These are phyloP conservation scores for Hygrocybe punicea DNA, from an alignment of 768 basidiomycete species.

Conservation along the genomic window DNA sequence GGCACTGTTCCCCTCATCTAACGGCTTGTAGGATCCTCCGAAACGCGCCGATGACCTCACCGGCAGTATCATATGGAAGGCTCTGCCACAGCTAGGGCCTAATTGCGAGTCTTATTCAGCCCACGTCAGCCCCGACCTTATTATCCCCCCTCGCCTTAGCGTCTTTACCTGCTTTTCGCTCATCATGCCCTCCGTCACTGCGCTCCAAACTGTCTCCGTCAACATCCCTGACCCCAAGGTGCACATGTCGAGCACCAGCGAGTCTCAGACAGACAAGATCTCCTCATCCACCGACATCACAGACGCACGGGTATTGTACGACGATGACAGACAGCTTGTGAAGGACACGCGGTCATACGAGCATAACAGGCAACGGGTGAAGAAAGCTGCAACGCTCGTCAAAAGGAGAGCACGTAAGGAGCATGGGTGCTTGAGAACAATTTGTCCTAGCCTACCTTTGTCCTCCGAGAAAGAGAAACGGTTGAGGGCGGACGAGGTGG, in stretches of 20 bases:
- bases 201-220: too few species aligned
- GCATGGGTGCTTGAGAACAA: conserved; percentile 6
- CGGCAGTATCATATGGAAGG: too few species aligned
- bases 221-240: too few species aligned
- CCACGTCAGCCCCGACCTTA: too few species aligned
- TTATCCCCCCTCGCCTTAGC: too few species aligned
- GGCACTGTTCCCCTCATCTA: too few species aligned
- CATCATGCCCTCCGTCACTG: too few species aligned
- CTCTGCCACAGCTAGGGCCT: too few species aligned
- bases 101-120: too few species aligned
- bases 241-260: neutral
- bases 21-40: too few species aligned
- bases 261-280: neutral
- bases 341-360: conserved; percentile 49
- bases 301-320: neutral
- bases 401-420: conserved; percentile 37
- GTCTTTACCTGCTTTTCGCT: too few species aligned
- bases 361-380: conserved; percentile 46
- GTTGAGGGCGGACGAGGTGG: conserved; percentile 16
- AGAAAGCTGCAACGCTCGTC: conserved; percentile 42
- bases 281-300: neutral
- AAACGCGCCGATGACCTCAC: too few species aligned
- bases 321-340: conserved; percentile 8
- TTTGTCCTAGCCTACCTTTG: conserved; percentile 1
- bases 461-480: conserved; percentile 19